Base-by-base conservation (phyloP, 2,329 filamentous ascomycete genomes). In the Botrytis cinerea region DNA sequence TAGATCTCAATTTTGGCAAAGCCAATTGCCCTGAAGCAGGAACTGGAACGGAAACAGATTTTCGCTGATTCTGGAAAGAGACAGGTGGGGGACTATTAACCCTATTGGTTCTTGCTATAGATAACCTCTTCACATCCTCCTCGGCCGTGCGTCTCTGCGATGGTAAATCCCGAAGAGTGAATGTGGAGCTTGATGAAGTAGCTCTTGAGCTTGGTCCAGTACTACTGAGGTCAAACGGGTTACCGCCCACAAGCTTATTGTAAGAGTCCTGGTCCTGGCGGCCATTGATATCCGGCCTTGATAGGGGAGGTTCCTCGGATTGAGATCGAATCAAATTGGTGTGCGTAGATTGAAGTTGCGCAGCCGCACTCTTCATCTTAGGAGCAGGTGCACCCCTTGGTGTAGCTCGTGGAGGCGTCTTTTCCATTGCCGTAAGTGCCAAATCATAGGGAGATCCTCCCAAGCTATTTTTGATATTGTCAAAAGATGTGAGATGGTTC, bases 371-470 rank as follows among this genome's bases (percentile, higher is more conserved):
- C 72, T 75, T 77, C 32, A 77, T 72, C 69, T 75, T 64, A 12
- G 48, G 61, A 14, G 38, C 16, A 22, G 28, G 40, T 38, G 43
- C 28, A 45, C 20, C 43, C 12, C 22, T 45, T 75, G 28, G 70
- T 66, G 25, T 68, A 43, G n/a, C 38, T n/a, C 35, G 66, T 4
- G 51, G 32, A 20, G 64, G 28, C 51, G 43, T 69, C 22, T 10
- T 70, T n/a, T 51, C 60, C 40, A 51, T 67, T 43, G 74, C 62
- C 9, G 61, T 54, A 35, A 75, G 48, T 62, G 74, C 77, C 8
- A 75, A 54, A 46, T 80, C 77, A 70, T 80, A 80, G 10, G 78
- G 77, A 25, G 75, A 77, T 32, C 70, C 75, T 2, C 79, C 78
- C 2, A 80, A 66, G 22, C 76, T 76, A 3, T 67, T 76, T 4